These are phyloP conservation scores for Haematococcus lacustris DNA, from an alignment of 139 green algal species.

Conservation along the genomic window DNA sequence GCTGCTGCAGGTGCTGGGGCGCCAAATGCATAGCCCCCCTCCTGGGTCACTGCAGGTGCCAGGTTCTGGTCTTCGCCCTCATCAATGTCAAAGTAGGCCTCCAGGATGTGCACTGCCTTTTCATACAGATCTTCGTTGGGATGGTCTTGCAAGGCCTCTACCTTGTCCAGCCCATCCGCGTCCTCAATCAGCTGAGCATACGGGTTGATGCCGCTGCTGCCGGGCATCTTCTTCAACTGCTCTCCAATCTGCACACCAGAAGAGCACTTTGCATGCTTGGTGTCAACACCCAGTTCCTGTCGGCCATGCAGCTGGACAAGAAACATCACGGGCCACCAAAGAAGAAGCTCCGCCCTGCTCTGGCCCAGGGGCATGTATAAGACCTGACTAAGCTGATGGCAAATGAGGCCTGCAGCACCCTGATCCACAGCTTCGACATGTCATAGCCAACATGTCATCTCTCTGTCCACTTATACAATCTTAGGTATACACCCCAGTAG, in stretches of 20 bases:
- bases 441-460: too few relatives aligned
- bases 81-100: constrained; percentile 93
- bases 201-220: constrained; percentile 62
- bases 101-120: constrained; percentile 92
- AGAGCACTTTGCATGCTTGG: neutral
- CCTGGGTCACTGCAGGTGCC: constrained; percentile 47
- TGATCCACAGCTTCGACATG: too few relatives aligned
- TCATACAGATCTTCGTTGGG: constrained; percentile 93
- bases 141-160: constrained; percentile 86
- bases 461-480: too few relatives aligned
- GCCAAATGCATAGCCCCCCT: constrained; percentile 16
- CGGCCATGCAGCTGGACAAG: too few relatives aligned
- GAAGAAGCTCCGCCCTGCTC: too few relatives aligned
- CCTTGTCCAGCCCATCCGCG: constrained; percentile 95
- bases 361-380: too few relatives aligned
- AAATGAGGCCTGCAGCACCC: too few relatives aligned
- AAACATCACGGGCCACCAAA: too few relatives aligned
- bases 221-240: constrained; percentile 39
- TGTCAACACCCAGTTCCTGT: too few relatives aligned
- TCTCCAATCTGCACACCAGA: constrained; percentile 39
- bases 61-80: constrained; percentile 95
- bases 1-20: constrained; percentile 6
- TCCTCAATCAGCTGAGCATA: constrained; percentile 90
- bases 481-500: too few relatives aligned
- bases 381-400: too few relatives aligned